Conservation (phyloP, 139 green algal genomes). For the Microglena sp. region DNA sequence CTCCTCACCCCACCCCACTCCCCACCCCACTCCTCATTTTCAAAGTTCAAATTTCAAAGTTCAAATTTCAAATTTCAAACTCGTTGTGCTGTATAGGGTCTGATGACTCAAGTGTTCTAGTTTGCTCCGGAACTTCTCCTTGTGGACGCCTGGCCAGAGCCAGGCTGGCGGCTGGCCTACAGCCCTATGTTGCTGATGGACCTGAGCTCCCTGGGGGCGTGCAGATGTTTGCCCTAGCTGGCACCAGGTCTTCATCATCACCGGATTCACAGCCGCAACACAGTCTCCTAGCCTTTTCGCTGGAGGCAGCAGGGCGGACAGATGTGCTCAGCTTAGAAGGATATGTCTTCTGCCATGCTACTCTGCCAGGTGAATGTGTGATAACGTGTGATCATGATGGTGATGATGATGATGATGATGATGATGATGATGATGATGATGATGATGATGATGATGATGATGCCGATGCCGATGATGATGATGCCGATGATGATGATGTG, state of each 20-base stretch:
- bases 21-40: too few species aligned
- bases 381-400: too few species aligned
- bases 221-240: conserved; percentile 4
- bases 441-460: too few species aligned
- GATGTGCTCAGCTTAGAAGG: conserved; percentile 15
- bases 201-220: conserved; percentile 16
- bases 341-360: conserved; percentile 12
- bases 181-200: conserved; percentile 17
- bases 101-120: conserved; percentile 15
- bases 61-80: too few species aligned
- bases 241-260: too few species aligned
- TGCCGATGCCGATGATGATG: too few species aligned
- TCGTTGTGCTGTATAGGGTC: too few species aligned
- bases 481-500: too few species aligned
- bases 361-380: conserved; percentile 1
- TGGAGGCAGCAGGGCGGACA: conserved; percentile 19
- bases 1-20: background rate
- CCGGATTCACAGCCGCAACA: too few species aligned
- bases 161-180: conserved; percentile 12
- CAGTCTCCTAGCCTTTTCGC: conserved; percentile 29
- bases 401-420: too few species aligned
- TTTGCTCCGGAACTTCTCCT: conserved; percentile 8
- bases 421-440: too few species aligned
- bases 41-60: too few species aligned
- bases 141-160: conserved; percentile 14